phyloP scores from a whole-genome alignment of 2,329 filamentous ascomycete species.

The Botrytis aclada region DNA sequence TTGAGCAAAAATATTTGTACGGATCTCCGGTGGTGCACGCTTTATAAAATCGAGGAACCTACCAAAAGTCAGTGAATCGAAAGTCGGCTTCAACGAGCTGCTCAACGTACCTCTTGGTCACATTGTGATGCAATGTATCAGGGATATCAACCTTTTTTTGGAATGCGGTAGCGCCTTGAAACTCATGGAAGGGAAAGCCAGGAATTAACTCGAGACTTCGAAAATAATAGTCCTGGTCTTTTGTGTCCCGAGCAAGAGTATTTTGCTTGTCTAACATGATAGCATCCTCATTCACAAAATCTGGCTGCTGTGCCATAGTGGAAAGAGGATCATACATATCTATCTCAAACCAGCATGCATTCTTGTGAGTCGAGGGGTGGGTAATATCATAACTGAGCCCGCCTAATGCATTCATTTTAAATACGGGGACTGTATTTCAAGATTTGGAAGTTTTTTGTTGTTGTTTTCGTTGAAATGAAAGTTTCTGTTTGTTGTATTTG shows the following conservation, averaged over 20 bases:
- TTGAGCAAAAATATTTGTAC: background rate
- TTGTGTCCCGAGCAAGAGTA: background rate
- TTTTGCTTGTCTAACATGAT: background rate
- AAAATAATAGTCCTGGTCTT: background rate
- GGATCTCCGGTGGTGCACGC: background rate
- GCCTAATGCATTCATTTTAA: background rate
- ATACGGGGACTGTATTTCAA: background rate
- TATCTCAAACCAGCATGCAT: background rate
- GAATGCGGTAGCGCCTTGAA: background rate
- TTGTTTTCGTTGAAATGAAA: background rate
- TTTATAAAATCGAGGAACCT: background rate
- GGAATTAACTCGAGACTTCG: background rate
- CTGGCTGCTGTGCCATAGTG: background rate
- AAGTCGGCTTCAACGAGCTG: too few relatives aligned
- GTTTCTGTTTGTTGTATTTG: background rate
- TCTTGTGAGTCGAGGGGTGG: background rate
- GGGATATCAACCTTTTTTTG: background rate
- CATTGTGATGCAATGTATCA: background rate
- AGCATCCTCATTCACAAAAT: background rate
- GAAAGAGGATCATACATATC: background rate
- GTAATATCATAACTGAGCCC: too few relatives aligned
- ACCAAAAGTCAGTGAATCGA: background rate
- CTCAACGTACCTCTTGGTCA: background rate
- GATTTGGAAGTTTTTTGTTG: background rate
- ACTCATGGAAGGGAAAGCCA: background rate